Evolutionary conservation across 78 protist species (phyloP).

Genomic region (Pigoraptor vietnamica): DNA sequence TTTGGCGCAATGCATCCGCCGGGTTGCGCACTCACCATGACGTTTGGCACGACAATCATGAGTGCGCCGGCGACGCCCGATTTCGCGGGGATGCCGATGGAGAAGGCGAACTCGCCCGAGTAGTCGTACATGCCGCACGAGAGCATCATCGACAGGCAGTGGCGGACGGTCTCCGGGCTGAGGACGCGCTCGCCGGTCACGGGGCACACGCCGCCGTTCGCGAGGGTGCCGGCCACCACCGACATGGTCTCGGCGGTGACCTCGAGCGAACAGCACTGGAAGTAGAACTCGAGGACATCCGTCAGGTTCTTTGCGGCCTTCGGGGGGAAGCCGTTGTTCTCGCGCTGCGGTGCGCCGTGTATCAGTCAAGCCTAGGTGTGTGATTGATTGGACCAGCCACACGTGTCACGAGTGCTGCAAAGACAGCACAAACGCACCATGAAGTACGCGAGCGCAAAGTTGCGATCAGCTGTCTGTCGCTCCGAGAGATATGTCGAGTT

Average conservation of each 20-base stretch:
- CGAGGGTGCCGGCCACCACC: slow-evolving; percentile 58
- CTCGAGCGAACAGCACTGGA: slow-evolving; percentile 40
- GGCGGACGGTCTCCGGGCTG: neutral
- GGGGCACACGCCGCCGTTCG: slow-evolving; percentile 59
- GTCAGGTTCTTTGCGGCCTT: neutral
- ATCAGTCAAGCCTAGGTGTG: neutral
- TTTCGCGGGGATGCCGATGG: slow-evolving; percentile 58
- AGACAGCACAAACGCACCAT: slow-evolving; percentile 6
- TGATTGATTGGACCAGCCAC: neutral
- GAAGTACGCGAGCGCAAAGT: slow-evolving; percentile 43
- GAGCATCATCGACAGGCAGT: slow-evolving; percentile 12
- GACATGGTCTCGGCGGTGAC: slow-evolving; percentile 7
- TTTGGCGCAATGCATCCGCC: neutral
- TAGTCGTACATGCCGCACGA: slow-evolving; percentile 71
- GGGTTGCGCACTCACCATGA: neutral
- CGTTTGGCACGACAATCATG: slow-evolving; percentile 43
- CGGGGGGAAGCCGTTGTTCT: slow-evolving; percentile 11
- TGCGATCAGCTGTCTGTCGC: slow-evolving; percentile 41
- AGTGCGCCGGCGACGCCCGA: slow-evolving; percentile 19
- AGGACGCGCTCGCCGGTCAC: slow-evolving; percentile 27
- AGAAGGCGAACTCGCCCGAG: slow-evolving; percentile 48
- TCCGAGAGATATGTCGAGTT: slow-evolving; percentile 38
- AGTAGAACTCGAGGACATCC: slow-evolving; percentile 43
- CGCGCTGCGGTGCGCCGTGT: too few species aligned
- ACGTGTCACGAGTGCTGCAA: neutral